A percentile compares a stretch with the other conserved stretches of the same genome.
phyloP scores from a whole-genome alignment of 129 eudicot genomes.

The Scalesia atractyloides region DNA sequence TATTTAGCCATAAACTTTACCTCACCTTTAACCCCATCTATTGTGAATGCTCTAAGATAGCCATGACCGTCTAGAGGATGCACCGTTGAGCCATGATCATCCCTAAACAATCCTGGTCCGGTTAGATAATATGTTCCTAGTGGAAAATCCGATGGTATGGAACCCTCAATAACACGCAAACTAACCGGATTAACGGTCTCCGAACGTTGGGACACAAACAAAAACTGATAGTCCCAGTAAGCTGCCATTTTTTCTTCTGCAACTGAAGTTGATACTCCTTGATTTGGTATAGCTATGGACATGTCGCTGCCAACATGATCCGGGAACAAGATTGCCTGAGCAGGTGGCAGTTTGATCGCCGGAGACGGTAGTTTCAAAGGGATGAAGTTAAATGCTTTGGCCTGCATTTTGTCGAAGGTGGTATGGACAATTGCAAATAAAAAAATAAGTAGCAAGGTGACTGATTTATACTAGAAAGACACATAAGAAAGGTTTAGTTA shows the following conservation, averaged over 20 bases:
- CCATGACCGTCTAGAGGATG: slow-evolving; percentile 98
- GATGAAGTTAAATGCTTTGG: slow-evolving; percentile 44
- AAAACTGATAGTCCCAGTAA: slow-evolving; percentile 83
- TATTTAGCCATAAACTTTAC: slow-evolving; percentile 77
- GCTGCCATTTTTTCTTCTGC: slow-evolving; percentile 60
- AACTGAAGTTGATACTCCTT: slow-evolving; percentile 23
- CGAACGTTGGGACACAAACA: slow-evolving; percentile 78
- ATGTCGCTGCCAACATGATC: slow-evolving; percentile 33
- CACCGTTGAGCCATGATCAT: slow-evolving; percentile 91
- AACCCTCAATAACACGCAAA: slow-evolving; percentile 61
- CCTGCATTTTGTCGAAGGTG: slow-evolving; percentile 52
- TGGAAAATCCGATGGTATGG: slow-evolving; percentile 71
- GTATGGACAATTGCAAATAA: slow-evolving; percentile 20
- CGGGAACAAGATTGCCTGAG: slow-evolving; percentile 31
- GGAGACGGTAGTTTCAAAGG: slow-evolving; percentile 46
- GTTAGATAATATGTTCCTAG: slow-evolving; percentile 80
- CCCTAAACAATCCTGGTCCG: slow-evolving; percentile 83
- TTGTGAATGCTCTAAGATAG: slow-evolving; percentile 69
- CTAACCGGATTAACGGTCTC: slow-evolving; percentile 61
- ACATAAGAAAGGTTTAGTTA: neutral
- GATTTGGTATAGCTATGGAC: slow-evolving; percentile 47
- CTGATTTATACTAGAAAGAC: slow-evolving; percentile 26
- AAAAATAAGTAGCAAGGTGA: slow-evolving; percentile 19
- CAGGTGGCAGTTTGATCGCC: slow-evolving; percentile 37
- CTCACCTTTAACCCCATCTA: slow-evolving; percentile 54